Percentiles rank a stretch among this genome's conserved stretches.
Conservation (phyloP, 2,329 filamentous ascomycete species). For the Trichoderma sp. region DNA sequence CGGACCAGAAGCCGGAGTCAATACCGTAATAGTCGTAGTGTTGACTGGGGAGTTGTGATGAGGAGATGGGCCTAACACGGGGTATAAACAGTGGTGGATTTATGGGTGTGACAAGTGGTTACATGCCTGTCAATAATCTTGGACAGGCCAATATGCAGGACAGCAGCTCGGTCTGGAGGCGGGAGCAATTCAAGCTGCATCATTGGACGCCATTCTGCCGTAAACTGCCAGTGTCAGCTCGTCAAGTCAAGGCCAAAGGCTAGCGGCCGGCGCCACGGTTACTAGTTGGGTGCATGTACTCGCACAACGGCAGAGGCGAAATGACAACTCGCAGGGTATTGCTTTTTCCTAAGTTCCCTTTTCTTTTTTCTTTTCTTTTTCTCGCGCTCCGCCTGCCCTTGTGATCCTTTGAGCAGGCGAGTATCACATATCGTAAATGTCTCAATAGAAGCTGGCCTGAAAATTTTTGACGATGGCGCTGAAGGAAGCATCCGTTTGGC, state of each 20-base stretch:
- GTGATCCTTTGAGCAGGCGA: neutral
- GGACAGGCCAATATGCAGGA: slow-evolving; percentile 1
- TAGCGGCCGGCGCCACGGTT: neutral
- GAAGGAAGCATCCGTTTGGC: neutral
- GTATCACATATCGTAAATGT: neutral
- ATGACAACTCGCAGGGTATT: slow-evolving; percentile 28
- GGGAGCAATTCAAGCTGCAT: neutral
- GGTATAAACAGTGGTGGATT: neutral
- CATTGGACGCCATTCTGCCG: slow-evolving; percentile 4
- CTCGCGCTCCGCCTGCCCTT: neutral
- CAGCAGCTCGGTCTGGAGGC: slow-evolving; percentile 10
- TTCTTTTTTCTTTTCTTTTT: slow-evolving; percentile 21
- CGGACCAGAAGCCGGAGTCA: neutral
- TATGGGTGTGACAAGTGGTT: neutral
- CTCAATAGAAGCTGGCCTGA: neutral
- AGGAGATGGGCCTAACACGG: neutral
- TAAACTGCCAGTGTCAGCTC: slow-evolving; percentile 4
- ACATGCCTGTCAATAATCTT: slow-evolving; percentile 10
- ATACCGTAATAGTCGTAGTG: neutral
- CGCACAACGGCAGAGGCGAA: slow-evolving; percentile 15
- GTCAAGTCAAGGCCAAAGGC: neutral
- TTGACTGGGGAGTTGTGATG: neutral
- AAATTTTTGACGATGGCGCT: neutral
- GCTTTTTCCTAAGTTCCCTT: neutral
- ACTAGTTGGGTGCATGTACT: neutral